These are phyloP conservation scores for Colletotrichum gigasporum DNA, from an alignment of 2,329 filamentous ascomycete species.

Conservation along the genomic window DNA sequence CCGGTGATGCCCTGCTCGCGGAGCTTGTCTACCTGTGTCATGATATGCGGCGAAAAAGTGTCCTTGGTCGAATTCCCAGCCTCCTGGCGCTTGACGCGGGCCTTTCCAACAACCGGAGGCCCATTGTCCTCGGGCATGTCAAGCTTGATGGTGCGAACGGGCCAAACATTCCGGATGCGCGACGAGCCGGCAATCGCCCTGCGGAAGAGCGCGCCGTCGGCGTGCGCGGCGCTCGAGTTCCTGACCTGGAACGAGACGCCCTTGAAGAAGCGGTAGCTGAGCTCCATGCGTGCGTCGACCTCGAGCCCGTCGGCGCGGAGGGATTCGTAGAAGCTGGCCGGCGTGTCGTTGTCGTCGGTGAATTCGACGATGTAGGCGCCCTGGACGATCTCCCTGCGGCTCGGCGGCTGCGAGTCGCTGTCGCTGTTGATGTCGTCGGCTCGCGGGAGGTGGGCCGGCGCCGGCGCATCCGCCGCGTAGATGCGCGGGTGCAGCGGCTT, in stretches of 20 bases:
- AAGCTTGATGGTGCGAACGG: slow-evolving; percentile 35
- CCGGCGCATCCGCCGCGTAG: background rate
- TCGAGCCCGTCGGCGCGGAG: slow-evolving; percentile 30
- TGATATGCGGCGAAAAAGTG: slow-evolving; percentile 5
- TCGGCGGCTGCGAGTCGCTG: background rate
- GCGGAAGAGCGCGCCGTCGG: slow-evolving; percentile 25
- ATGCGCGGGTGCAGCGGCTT: slow-evolving; percentile 18
- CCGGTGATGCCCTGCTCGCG: slow-evolving; percentile 54
- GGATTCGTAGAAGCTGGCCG: slow-evolving; percentile 27
- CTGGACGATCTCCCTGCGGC: slow-evolving; percentile 15
- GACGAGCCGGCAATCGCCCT: slow-evolving; percentile 35
- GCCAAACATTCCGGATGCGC: slow-evolving; percentile 41
- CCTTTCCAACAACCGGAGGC: background rate
- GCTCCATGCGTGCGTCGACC: slow-evolving; percentile 33
- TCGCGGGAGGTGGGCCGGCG: background rate
- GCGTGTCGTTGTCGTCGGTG: slow-evolving; percentile 27
- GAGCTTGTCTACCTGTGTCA: slow-evolving; percentile 49
- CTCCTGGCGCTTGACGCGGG: slow-evolving; percentile 11
- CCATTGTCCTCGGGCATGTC: slow-evolving; percentile 29
- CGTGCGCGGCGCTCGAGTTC: slow-evolving; percentile 35
- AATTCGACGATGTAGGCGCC: slow-evolving; percentile 40
- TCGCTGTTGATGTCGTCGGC: background rate
- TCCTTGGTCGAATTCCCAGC: slow-evolving; percentile 13
- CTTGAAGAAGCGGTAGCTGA: slow-evolving; percentile 38
- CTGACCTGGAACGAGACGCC: slow-evolving; percentile 37